These are phyloP conservation scores for Aureobasidium sp. DNA, from an alignment of 2,329 filamentous ascomycete species.

Conservation along the genomic window DNA sequence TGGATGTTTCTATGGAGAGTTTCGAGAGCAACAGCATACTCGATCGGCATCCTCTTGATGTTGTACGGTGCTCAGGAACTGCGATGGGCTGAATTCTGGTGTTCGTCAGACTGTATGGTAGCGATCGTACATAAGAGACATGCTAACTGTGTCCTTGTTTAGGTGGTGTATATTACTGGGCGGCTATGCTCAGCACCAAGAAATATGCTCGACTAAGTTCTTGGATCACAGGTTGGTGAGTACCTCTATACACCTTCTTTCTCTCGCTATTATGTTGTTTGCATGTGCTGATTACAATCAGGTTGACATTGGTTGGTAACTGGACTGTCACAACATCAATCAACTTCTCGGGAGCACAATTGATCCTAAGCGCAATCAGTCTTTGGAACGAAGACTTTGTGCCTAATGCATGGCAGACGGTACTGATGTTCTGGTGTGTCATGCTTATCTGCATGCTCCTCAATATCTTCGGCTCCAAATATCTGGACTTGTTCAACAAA, in stretches of 20 bases:
- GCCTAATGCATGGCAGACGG: constrained; percentile 59
- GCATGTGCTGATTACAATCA: background rate
- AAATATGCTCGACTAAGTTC: constrained; percentile 59
- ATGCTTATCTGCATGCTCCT: constrained; percentile 56
- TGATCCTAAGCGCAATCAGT: constrained; percentile 59
- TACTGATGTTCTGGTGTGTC: constrained; percentile 64
- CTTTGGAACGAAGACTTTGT: constrained; percentile 62
- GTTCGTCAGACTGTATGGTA: no score
- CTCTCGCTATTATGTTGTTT: background rate
- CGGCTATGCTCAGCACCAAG: constrained; percentile 57
- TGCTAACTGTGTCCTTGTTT: no score
- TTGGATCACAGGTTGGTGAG: constrained; percentile 54
- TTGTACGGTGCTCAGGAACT: no score
- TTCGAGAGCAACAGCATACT: no score
- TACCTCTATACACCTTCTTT: no score
- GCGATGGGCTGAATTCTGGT: no score
- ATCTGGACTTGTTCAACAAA: constrained; percentile 62
- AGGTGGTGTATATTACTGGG: constrained; percentile 58
- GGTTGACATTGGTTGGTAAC: constrained; percentile 64
- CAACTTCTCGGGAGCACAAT: constrained; percentile 64
- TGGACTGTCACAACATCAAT: constrained; percentile 59
- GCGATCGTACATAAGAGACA: no score
- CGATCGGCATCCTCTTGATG: no score
- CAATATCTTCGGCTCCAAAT: constrained; percentile 56
- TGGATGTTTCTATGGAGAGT: no score